These are phyloP conservation scores for Larix kaempferi DNA, from an alignment of 75 land plant genomes.

Conservation along the genomic window DNA sequence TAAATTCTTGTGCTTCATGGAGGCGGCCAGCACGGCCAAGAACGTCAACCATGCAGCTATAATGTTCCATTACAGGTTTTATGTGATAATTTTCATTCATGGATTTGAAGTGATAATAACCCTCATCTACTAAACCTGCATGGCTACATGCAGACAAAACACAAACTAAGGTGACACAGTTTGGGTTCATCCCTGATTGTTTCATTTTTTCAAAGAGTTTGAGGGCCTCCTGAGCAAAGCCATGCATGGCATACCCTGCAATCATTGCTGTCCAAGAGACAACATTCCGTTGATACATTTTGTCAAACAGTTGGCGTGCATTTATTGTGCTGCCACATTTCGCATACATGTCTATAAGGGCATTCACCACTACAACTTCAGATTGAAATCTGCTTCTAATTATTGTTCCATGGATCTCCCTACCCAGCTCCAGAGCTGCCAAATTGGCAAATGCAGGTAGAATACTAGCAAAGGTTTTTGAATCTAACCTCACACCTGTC, in stretches of 20 bases:
- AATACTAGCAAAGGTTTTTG: constrained; percentile 6
- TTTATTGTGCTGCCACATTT: background rate
- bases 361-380: background rate
- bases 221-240: background rate
- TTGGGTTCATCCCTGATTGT: background rate
- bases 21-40: constrained; percentile 6
- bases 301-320: background rate
- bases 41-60: constrained; percentile 12
- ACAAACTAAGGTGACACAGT: background rate
- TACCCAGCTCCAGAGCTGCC: background rate
- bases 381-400: background rate
- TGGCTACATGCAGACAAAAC: background rate
- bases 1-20: constrained; percentile 9
- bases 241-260: background rate
- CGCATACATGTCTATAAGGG: constrained; percentile 2
- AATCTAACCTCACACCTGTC: background rate
- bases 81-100: background rate
- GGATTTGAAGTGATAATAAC: constrained; percentile 8
- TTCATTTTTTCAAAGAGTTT: background rate
- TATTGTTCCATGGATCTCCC: constrained; percentile 5
- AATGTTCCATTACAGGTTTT: background rate
- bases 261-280: constrained; percentile 8
- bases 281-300: background rate
- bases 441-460: background rate
- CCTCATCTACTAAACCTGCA: background rate